Evolutionary conservation across 23 red algal genomes (phyloP).

Genomic region (Gracilaria domingensis): DNA sequence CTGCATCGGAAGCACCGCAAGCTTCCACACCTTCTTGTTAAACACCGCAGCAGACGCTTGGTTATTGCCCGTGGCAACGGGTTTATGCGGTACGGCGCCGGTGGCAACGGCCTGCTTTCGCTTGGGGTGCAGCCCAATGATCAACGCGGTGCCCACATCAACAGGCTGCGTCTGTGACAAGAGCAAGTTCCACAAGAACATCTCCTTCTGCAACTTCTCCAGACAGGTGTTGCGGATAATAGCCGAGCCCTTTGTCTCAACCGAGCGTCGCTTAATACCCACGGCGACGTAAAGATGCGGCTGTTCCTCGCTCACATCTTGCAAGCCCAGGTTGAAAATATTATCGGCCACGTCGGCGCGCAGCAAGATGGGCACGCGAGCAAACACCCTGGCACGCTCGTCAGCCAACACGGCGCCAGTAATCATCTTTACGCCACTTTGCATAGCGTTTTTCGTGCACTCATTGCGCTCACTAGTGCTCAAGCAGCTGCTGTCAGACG

Average conservation of each 20-base stretch:
- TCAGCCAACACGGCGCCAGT: slow-evolving; percentile 21
- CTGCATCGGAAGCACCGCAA: slow-evolving; percentile 18
- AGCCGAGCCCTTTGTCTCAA: slow-evolving; percentile 2
- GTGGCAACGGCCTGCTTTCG: slow-evolving; percentile 38
- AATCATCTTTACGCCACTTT: slow-evolving; percentile 4
- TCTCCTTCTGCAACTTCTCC: slow-evolving; percentile 26
- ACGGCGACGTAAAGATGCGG: slow-evolving; percentile 18
- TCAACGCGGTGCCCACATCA: not conserved
- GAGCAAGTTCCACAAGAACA: slow-evolving; percentile 37
- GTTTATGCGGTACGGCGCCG: slow-evolving; percentile 11
- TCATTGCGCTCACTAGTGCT: not conserved
- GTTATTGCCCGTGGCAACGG: not conserved
- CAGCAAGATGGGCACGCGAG: slow-evolving; percentile 26
- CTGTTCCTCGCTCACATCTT: not conserved
- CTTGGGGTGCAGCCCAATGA: slow-evolving; percentile 56
- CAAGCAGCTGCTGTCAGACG: not conserved
- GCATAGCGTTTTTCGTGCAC: slow-evolving; percentile 8
- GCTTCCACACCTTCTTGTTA: slow-evolving; percentile 42
- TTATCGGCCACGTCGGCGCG: slow-evolving; percentile 30
- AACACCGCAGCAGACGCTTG: not conserved
- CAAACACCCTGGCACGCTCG: slow-evolving; percentile 1
- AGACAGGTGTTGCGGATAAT: not conserved
- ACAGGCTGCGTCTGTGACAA: not conserved
- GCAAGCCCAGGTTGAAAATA: not conserved
- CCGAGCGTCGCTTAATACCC: slow-evolving; percentile 42